These are phyloP conservation scores for Cadophora sp. DNA, from an alignment of 2,329 filamentous ascomycete species.

Conservation along the genomic window DNA sequence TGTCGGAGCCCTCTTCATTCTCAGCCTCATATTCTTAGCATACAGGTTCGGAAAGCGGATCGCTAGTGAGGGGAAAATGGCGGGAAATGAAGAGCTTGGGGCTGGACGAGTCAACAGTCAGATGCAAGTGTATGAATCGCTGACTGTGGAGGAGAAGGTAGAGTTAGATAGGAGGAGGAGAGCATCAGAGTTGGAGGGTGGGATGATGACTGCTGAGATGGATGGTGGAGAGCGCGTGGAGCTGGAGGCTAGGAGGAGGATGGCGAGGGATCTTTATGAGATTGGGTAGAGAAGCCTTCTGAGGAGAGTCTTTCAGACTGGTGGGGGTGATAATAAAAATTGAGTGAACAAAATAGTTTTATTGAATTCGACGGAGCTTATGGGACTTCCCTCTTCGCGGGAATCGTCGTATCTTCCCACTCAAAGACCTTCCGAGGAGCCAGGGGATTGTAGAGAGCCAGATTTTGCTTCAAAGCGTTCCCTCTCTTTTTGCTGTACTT, in stretches of 20 bases:
- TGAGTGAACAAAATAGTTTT: too few species aligned
- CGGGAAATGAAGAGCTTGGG: not conserved
- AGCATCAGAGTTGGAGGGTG: not conserved
- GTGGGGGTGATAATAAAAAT: too few species aligned
- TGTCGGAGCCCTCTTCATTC: not conserved
- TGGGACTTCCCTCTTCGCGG: too few species aligned
- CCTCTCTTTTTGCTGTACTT: not conserved
- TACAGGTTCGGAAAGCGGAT: not conserved
- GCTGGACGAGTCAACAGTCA: not conserved
- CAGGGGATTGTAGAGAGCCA: too few species aligned
- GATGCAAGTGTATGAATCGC: not conserved
- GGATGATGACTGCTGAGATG: not conserved
- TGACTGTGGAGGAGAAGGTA: not conserved
- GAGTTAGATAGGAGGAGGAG: slow-evolving; percentile 4
- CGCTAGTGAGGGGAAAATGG: not conserved
- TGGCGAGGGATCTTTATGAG: slow-evolving; percentile 1
- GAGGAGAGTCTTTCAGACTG: too few species aligned
- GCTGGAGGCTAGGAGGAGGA: slow-evolving; percentile 1
- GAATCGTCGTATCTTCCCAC: too few species aligned
- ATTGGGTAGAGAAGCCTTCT: not conserved
- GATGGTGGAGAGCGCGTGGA: not conserved
- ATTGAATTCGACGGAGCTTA: too few species aligned
- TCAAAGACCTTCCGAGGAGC: too few species aligned
- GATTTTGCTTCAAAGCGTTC: too few species aligned
- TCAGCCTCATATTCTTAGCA: slow-evolving; percentile 1